Base-by-base conservation (phyloP, 306 rosid genomes). In the Cajanus cajan region DNA sequence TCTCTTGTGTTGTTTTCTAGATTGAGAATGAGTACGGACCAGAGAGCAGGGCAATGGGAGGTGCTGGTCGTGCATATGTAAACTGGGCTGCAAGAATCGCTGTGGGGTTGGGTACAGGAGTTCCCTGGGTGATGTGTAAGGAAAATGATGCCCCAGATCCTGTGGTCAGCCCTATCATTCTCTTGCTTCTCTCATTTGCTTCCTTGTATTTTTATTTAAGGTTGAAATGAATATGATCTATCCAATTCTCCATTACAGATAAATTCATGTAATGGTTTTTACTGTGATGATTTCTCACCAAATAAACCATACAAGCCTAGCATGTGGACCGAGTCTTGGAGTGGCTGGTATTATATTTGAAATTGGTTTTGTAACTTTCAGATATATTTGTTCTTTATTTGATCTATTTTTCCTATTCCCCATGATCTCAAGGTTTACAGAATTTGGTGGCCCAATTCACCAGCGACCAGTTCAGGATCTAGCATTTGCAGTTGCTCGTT, bases 61-160 rank as follows among this genome's bases (percentile, higher is more conserved):
- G 86, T 62, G 85, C 93, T 31, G 99, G 99, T 21, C 91, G 86
- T 52, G 83, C 87, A 80, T 95, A 95, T 51, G 18, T 90, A 62
- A 78, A 89, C 13, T 95, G 99, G 99, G 99, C 99, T 25, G 99
- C 99, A 40, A 89, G 83, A 71, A 95, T 95, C 97, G 99, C 99
- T 25, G 93, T 93, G 72, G 94, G 89, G 83, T 77, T 93, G 87
- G 62, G 82, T 39, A 93, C 99, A 4, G 99, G 96, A 69, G 97
- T 95, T 24, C 98, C 99, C 10, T 95, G 99, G 99, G 97, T 95
- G 77, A 95, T 95, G 99, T 95, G 99, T 86, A 95, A 95, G 90
- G 90, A 95, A 93, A 94, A 85, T 8, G 99, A 95, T 85, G 99
- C 99, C 67, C 99, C 98, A 0, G 99, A 95, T 82, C 96, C 98